Evolutionary conservation across 1,284 basidiomycete species (phyloP).

Genomic region (Cryptococcus sp.): DNA sequence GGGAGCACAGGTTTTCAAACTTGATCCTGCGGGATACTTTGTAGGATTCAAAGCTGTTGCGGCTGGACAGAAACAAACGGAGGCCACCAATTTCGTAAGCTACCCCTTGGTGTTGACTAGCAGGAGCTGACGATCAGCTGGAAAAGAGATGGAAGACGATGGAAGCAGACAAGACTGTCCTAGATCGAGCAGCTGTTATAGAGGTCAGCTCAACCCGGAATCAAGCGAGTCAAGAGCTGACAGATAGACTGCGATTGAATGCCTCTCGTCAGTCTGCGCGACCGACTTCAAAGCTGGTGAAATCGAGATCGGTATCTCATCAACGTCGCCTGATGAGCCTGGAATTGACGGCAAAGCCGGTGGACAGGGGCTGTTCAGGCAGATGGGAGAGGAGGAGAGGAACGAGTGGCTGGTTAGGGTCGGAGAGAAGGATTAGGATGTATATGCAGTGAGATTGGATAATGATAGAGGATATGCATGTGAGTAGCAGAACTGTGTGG

Average conservation of each 20-base stretch:
- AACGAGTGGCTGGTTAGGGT: conserved; percentile 81
- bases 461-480: no score
- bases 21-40: conserved; percentile 98
- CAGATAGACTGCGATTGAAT: conserved; percentile 84
- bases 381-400: conserved; percentile 77
- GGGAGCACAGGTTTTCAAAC: conserved; percentile 93
- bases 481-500: no score
- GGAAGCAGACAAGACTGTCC: conserved; percentile 58
- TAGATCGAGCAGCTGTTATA: conserved; percentile 77
- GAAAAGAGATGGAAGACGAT: conserved; percentile 99
- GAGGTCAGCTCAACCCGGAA: conserved; percentile 53
- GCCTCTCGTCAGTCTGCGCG: conserved; percentile 84
- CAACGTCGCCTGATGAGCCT: conserved; percentile 39
- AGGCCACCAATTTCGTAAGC: conserved; percentile 83
- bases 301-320: conserved; percentile 54
- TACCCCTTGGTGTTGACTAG: background rate
- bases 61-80: conserved; percentile 95
- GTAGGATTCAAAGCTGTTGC: conserved; percentile 97
- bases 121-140: conserved; percentile 49
- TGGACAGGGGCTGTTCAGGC: conserved; percentile 67
- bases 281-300: conserved; percentile 81
- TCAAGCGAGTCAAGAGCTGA: conserved; percentile 5
- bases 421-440: conserved; percentile 78
- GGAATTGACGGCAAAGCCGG: conserved; percentile 41
- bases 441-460: background rate